Conservation (phyloP, 2,329 filamentous ascomycete genomes). For the Neurospora sp. region DNA sequence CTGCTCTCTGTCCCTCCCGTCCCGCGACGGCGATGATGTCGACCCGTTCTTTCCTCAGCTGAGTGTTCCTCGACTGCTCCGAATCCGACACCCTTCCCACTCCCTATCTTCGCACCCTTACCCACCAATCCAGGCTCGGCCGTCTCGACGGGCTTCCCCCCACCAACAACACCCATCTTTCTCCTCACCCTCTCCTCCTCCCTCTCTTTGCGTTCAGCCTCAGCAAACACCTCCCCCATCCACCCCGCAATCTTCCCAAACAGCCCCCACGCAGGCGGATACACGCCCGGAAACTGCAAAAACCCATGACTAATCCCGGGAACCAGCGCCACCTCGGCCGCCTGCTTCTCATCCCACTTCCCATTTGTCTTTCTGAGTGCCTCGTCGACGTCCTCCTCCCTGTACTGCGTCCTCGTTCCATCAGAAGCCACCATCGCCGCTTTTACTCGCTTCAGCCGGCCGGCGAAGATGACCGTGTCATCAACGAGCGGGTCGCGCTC, state of each 20-base stretch:
- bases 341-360: slow-evolving; percentile 60
- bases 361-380: slow-evolving; percentile 27
- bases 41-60: not conserved
- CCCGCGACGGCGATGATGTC: slow-evolving; percentile 44
- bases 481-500: slow-evolving; percentile 93
- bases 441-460: slow-evolving; percentile 73
- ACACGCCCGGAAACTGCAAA: slow-evolving; percentile 79
- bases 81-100: not conserved
- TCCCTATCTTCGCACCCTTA: not conserved
- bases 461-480: slow-evolving; percentile 93
- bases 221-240: slow-evolving; percentile 68
- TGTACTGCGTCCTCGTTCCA: slow-evolving; percentile 44
- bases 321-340: slow-evolving; percentile 74
- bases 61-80: not conserved
- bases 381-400: slow-evolving; percentile 28
- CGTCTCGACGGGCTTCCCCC: not conserved
- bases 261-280: slow-evolving; percentile 83
- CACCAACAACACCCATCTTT: not conserved
- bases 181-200: slow-evolving; percentile 22
- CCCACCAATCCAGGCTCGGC: too few relatives aligned
- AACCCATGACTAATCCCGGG: slow-evolving; percentile 92
- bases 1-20: slow-evolving; percentile 37
- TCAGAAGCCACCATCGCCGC: slow-evolving; percentile 39
- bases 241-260: slow-evolving; percentile 70
- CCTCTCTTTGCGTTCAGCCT: slow-evolving; percentile 37